Evolutionary conservation across 1,284 basidiomycete genomes (phyloP), one percentile per base, ranked within the genome.

Genomic region (Hortiboletus rubellus): DNA sequence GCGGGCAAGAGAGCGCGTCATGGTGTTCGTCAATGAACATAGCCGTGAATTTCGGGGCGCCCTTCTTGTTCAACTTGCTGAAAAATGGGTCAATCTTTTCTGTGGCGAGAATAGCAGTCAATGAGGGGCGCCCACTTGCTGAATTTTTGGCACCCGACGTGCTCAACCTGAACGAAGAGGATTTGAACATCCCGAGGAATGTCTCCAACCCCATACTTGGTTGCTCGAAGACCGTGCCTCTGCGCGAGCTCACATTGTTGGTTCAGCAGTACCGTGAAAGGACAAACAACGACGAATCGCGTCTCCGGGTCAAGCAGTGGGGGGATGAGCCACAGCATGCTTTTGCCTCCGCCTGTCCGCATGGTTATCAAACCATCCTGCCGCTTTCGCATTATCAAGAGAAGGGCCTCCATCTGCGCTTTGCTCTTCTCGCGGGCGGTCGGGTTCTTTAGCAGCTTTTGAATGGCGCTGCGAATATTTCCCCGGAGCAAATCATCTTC

Each of bases 111-210:
- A n/a, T n/a, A n/a, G n/a, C n/a, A n/a, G n/a, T n/a, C n/a, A n/a
- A n/a, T n/a, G n/a, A n/a, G n/a, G n/a, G n/a, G n/a, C n/a, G 8
- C 40, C 37, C 7, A 52, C 48, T 43, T 3, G 41, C 27, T 7
- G 17, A 54, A 43, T 5, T 52, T 52, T 37, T 1, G 24, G 12
- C 41, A 45, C 31, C 52, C 41, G 0, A 61, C n/a, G 5, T 61
- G 52, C 24, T 62, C 60, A 3, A 61, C 60, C 31, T 61, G 60
- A n/a, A 59, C 11, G 1, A 61, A 61, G 1, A 61, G 41, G 5
- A 52, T 46, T 18, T 59, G 60, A 5, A 54, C 24, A 3, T 14
- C 2, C 5, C 2, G 5, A 0, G 24, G 3, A 18, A 44, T 57
- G 30, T 15, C 27, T 8, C 30, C 24, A 3, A 3, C 15, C 7